A percentile compares a stretch with the other conserved stretches of the same genome.
Conservation (phyloP, 2,329 filamentous ascomycete species). For the Trichoderma cornu-damae region DNA sequence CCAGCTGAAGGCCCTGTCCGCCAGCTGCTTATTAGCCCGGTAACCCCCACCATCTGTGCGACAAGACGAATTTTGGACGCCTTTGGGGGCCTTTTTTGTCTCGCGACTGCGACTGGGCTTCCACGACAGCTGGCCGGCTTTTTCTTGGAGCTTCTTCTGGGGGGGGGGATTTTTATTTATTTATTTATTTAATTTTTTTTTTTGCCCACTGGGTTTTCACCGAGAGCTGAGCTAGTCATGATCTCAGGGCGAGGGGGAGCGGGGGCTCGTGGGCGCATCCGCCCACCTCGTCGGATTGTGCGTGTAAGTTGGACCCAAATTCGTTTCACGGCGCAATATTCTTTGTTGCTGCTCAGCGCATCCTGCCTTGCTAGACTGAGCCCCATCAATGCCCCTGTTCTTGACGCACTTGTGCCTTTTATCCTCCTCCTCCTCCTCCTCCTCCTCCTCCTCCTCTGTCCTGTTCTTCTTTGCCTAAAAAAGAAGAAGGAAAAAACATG, state of each 20-base stretch:
- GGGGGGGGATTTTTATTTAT: too few species aligned
- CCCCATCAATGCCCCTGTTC: background rate
- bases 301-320: conserved; percentile 33
- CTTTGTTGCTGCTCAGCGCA: background rate
- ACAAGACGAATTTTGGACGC: background rate
- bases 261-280: conserved; percentile 39
- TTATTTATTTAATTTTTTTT: too few species aligned
- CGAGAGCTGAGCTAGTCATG: conserved; percentile 31
- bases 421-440: background rate
- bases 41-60: conserved; percentile 17
- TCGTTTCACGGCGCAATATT: conserved; percentile 3
- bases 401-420: background rate
- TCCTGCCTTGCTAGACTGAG: background rate
- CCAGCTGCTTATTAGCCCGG: background rate
- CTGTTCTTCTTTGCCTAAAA: too few species aligned
- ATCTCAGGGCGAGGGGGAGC: conserved; percentile 46
- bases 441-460: background rate
- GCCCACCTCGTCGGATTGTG: conserved; percentile 40
- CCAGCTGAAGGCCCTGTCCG: background rate
- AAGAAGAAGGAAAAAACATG: too few species aligned
- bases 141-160: background rate
- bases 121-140: background rate
- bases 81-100: background rate
- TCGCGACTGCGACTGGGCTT: conserved; percentile 1
- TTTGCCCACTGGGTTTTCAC: background rate